Base-by-base conservation (phyloP, 441 rosid species). In the Populus hybrid region DNA sequence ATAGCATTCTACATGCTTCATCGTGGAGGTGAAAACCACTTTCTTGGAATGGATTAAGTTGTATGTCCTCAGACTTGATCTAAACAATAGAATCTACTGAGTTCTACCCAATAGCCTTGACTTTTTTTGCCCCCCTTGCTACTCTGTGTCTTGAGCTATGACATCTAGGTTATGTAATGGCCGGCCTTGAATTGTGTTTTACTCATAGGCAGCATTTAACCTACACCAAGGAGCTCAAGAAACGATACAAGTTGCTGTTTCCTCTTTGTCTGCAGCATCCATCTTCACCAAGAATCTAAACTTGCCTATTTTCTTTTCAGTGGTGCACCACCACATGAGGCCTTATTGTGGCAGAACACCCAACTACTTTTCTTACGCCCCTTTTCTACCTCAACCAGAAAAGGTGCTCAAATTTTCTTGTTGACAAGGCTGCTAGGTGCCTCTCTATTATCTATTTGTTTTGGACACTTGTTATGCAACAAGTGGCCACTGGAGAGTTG, bases 1-100 rank as follows among this genome's bases (percentile, higher is more conserved):
- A n/a, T 16, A 70, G n/a, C 73, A n/a, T 70, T 40, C 53, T 21
- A 21, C 50, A 18, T 70, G 36, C 71, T 69, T 69, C 21, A 69
- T 11, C n/a, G 9, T 24, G 70, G 32, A 35, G 34, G 42, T 34
- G 23, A 68, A 30, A 30, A 68, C 23, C 35, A 69, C 19, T 7
- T 70, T 65, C 34, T 50, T 50, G 7, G 57, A 50, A 50, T 50
- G 57, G 57, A 50, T 50, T 50, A 50, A 50, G 19, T 14, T 50
- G 19, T 14, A 14, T 46, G 57, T 5, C 57, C 19, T 46, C 57
- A 46, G 19, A 50, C 19, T 50, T 50, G 57, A 50, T 50, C 19
- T 50, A 50, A 50, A 50, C 57, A 50, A 5, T 50, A 50, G 57
- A 50, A 50, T 50, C 19, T 50, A 50, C 57, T 50, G 57, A 50